A percentile compares a stretch with the other conserved stretches of the same genome.
Conservation (phyloP, 2,329 filamentous ascomycete species). For the Stemphylium beticola region DNA sequence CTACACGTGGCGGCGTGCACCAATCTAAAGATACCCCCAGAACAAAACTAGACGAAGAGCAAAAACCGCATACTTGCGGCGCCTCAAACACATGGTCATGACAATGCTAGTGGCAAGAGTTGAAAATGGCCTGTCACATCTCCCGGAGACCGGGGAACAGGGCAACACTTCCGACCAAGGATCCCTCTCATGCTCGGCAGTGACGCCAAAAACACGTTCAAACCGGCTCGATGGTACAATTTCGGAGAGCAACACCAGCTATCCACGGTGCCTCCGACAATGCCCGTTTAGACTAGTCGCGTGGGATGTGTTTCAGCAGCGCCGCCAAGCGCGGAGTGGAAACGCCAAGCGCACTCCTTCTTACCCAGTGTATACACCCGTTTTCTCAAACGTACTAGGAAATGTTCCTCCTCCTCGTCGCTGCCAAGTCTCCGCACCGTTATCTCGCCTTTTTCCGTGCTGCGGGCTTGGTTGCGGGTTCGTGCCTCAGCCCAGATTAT, state of each 20-base stretch:
- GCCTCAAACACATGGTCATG: too few relatives aligned
- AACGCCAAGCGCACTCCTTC: constrained; percentile 3
- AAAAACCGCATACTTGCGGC: too few relatives aligned
- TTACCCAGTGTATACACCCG: too few relatives aligned
- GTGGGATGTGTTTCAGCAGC: not conserved
- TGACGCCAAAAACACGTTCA: not conserved
- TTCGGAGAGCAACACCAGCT: not conserved
- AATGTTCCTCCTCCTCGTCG: too few relatives aligned
- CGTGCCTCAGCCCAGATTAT: not conserved
- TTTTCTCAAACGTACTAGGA: too few relatives aligned
- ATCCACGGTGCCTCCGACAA: not conserved
- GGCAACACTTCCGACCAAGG: too few relatives aligned
- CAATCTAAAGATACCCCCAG: too few relatives aligned
- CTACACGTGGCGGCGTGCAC: too few relatives aligned
- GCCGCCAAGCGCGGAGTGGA: constrained; percentile 5
- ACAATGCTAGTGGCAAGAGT: too few relatives aligned
- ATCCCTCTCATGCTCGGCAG: not conserved
- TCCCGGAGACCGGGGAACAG: too few relatives aligned
- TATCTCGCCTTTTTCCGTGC: not conserved
- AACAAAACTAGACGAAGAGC: too few relatives aligned
- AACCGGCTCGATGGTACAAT: not conserved
- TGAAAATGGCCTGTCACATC: too few relatives aligned
- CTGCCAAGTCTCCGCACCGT: not conserved
- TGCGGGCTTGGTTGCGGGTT: not conserved
- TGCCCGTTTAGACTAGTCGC: not conserved